A percentile compares a stretch with the other conserved stretches of the same genome.
These are phyloP conservation scores for Penicillium capsulatum DNA, from an alignment of 2,329 filamentous ascomycete genomes.

Conservation along the genomic window DNA sequence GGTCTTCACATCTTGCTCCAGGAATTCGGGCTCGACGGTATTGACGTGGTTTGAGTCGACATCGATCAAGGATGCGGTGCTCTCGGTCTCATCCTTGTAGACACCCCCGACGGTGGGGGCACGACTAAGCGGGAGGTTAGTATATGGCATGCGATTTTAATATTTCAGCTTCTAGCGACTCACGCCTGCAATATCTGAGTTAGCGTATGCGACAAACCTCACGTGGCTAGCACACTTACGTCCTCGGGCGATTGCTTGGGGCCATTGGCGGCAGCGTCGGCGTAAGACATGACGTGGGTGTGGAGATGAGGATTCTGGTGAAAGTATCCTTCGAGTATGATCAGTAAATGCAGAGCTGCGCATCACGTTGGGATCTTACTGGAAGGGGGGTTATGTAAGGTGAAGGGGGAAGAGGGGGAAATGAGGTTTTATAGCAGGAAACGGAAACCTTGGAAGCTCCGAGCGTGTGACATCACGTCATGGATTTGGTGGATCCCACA, in stretches of 20 bases:
- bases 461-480: constrained; percentile 35
- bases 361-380: constrained; percentile 2
- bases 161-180: constrained; percentile 18
- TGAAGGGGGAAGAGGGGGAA: constrained; percentile 6
- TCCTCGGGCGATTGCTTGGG: constrained; percentile 47
- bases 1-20: constrained; percentile 43
- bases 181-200: constrained; percentile 30
- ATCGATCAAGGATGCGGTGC: constrained; percentile 44
- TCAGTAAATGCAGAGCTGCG: not conserved
- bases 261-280: constrained; percentile 46
- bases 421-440: constrained; percentile 22
- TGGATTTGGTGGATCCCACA: constrained; percentile 20
- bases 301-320: not conserved
- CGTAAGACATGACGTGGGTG: constrained; percentile 44
- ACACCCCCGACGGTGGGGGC: constrained; percentile 40
- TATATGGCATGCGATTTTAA: not conserved
- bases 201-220: not conserved
- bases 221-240: constrained; percentile 30
- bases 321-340: not conserved
- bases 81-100: constrained; percentile 39
- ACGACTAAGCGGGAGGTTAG: constrained; percentile 32
- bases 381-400: not conserved
- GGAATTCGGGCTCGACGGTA: constrained; percentile 41
- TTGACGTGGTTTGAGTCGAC: constrained; percentile 47
- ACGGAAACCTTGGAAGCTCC: constrained; percentile 14